These are phyloP conservation scores for Apiospora arundinis DNA, from an alignment of 2,329 filamentous ascomycete genomes.

Conservation along the genomic window DNA sequence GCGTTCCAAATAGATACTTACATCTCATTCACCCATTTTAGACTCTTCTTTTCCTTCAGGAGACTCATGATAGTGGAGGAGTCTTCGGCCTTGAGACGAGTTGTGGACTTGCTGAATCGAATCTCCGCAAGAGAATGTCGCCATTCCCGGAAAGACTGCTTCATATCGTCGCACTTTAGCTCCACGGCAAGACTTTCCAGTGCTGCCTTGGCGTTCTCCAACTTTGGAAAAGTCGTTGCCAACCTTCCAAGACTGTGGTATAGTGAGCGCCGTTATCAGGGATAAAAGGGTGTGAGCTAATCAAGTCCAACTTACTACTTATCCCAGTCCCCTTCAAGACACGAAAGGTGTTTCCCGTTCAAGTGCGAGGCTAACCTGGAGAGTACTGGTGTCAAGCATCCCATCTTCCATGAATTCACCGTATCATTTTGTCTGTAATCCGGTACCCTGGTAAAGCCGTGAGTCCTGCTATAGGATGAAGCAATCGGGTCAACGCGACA, in stretches of 20 bases:
- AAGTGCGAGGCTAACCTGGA: neutral
- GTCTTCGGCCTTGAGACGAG: neutral
- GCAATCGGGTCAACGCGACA: neutral
- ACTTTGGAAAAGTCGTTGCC: neutral
- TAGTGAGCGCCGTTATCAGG: neutral
- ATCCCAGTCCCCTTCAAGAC: neutral
- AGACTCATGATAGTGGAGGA: neutral
- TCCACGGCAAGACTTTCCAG: neutral
- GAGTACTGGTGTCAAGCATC: neutral
- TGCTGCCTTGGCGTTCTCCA: neutral
- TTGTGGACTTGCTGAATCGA: neutral
- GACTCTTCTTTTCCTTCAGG: neutral
- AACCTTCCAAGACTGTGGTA: neutral
- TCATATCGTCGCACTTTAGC: neutral
- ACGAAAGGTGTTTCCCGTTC: neutral
- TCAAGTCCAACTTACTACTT: neutral
- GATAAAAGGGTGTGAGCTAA: neutral
- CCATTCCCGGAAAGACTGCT: neutral
- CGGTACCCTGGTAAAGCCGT: too few species aligned
- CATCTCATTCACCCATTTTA: neutral
- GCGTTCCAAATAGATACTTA: too few species aligned
- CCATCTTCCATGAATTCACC: neutral
- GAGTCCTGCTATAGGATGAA: neutral
- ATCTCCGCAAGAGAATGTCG: neutral
- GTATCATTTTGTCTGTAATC: too few species aligned